A percentile compares a stretch with the other conserved stretches of the same genome.
phyloP scores from a whole-genome alignment of 192 early-diverging fungal species.

The Backusella mclennaniae region DNA sequence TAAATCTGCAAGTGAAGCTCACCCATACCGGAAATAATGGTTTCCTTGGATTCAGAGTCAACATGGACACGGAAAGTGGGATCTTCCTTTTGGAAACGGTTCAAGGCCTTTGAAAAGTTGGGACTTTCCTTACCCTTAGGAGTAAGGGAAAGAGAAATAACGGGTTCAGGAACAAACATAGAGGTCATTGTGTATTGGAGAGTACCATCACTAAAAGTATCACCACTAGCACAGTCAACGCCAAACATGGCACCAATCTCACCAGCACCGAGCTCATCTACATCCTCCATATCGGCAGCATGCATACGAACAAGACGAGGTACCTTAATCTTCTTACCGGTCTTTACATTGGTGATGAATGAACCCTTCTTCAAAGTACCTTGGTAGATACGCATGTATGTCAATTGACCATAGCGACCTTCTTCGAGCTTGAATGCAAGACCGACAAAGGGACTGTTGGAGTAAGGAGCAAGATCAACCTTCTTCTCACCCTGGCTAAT shows the following conservation, averaged over 20 bases:
- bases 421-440: constrained; percentile 93
- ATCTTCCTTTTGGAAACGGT: constrained; percentile 83
- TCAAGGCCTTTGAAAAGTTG: constrained; percentile 68
- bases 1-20: constrained; percentile 90
- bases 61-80: constrained; percentile 83
- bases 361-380: constrained; percentile 85
- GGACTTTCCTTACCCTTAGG: constrained; percentile 88
- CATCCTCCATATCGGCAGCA: constrained; percentile 97
- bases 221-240: constrained; percentile 94
- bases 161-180: constrained; percentile 96
- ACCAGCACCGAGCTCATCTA: constrained; percentile 86
- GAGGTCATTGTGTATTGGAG: constrained; percentile 86
- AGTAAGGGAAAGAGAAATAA: constrained; percentile 90
- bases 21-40: constrained; percentile 88
- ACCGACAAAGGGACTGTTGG: constrained; percentile 76
- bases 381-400: constrained; percentile 97
- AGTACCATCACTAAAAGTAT: constrained; percentile 93
- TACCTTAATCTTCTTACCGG: constrained; percentile 93
- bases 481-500: constrained; percentile 60
- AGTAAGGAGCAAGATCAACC: constrained; percentile 59
- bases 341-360: constrained; percentile 85
- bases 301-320: constrained; percentile 98
- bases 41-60: constrained; percentile 81
- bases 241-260: constrained; percentile 99
- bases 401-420: constrained; percentile 93